These are phyloP conservation scores for Chytriomyces sp. DNA, from an alignment of 192 early-diverging fungal genomes.

Conservation along the genomic window DNA sequence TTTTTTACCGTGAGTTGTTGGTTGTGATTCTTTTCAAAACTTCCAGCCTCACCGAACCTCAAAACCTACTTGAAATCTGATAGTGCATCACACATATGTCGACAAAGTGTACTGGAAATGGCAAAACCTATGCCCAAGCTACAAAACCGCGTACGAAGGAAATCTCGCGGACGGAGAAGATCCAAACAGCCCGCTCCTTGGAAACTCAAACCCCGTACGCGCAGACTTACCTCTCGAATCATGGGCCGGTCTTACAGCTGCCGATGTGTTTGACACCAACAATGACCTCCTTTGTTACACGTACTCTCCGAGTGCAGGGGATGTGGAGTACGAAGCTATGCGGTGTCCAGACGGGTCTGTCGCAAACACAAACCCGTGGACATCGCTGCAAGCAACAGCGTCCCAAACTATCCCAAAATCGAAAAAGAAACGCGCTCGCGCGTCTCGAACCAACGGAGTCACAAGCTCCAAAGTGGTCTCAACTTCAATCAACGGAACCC, in stretches of 20 bases:
- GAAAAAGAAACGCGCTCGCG: not conserved
- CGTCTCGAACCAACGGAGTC: not conserved
- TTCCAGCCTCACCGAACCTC: no score
- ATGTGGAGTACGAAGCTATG: not conserved
- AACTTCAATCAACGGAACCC: not conserved
- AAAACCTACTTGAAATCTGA: not conserved
- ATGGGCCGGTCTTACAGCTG: not conserved
- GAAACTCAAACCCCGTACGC: not conserved
- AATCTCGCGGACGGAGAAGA: not conserved
- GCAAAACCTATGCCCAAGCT: constrained; percentile 24
- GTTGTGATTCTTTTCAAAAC: no score
- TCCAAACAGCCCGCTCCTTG: not conserved
- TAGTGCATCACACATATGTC: constrained; percentile 36
- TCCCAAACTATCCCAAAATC: not conserved
- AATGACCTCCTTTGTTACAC: not conserved
- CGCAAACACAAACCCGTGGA: not conserved
- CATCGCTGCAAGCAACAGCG: not conserved
- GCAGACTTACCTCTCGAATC: not conserved
- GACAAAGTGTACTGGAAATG: constrained; percentile 40
- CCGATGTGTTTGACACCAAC: not conserved
- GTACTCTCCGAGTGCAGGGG: not conserved
- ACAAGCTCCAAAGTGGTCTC: not conserved
- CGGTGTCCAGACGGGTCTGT: not conserved
- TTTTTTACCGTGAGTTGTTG: not conserved
- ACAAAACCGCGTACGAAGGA: constrained; percentile 24